Percentiles rank a stretch among this genome's conserved stretches.
Conservation (phyloP, 2,329 filamentous ascomycete species). For the Diaporthe vaccinii region DNA sequence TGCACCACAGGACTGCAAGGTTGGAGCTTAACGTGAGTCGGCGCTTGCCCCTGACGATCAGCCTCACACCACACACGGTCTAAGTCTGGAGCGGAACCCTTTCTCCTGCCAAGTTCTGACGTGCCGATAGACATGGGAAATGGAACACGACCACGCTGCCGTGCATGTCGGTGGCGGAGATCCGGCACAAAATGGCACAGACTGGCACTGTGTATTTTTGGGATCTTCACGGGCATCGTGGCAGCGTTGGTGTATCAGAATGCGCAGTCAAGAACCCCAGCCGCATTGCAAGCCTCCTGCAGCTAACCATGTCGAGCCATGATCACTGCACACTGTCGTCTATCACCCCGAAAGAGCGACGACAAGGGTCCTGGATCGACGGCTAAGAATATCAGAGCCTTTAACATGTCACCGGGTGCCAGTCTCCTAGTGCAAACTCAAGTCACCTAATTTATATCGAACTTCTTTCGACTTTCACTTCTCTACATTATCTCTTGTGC, state of each 20-base stretch:
- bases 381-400: constrained; percentile 1
- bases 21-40: constrained; percentile 27
- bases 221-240: constrained; percentile 7
- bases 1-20: constrained; percentile 23
- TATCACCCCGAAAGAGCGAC: constrained; percentile 7
- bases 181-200: constrained; percentile 19
- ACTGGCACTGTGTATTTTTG: constrained; percentile 22
- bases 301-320: not conserved
- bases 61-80: constrained; percentile 22
- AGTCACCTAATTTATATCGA: constrained; percentile 5
- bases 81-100: constrained; percentile 16
- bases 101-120: constrained; percentile 17
- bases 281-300: constrained; percentile 26
- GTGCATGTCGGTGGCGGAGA: not conserved
- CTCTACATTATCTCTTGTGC: constrained; percentile 19
- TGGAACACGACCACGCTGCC: constrained; percentile 17
- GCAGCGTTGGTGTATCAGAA: constrained; percentile 8
- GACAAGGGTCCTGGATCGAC: constrained; percentile 19
- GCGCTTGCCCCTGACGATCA: constrained; percentile 20
- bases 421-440: not conserved
- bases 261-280: not conserved
- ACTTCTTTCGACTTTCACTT: not conserved
- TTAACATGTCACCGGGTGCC: constrained; percentile 20
- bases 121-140: not conserved
- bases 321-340: constrained; percentile 14